Base-by-base conservation (phyloP, 2,329 filamentous ascomycete genomes). In the Fusarium nurragi region DNA sequence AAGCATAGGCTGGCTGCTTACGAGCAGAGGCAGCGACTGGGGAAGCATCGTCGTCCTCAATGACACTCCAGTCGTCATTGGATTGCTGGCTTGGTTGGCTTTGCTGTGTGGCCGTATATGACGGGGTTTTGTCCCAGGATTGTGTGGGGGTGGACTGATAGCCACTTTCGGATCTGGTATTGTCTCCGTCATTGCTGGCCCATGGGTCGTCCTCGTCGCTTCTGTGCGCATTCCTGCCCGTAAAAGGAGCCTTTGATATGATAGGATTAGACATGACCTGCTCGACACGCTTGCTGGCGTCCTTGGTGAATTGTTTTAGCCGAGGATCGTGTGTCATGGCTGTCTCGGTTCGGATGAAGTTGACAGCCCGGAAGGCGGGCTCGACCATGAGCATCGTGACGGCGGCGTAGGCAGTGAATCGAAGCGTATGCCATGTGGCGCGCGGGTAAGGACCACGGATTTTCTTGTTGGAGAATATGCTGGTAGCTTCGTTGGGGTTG, bases 11-110 rank as follows among this genome's bases (percentile, higher is more conserved):
- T 11, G 50, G 26, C 46, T 73, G 69, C 19, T 67, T 63, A 38
- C 67, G 71, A 13, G 72, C 55, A 9, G 77, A 69, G 16, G 74
- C 40, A 9, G 81, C 73, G 12, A 81, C 64, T 22, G 82, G 81
- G 2, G 82, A 83, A 34, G 78, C 80, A 53, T 83, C 80, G 34
- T 82, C 80, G 6, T 76, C 71, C 19, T 73, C 58, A 41, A 73
- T 54, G 36, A 60, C 51, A 40, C 60, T 68, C 75, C 74, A 77
- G 21, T 65, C 54, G 28, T 66, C 45, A 21, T 39, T 50, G n/a
- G 54, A 41, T 11, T 43, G 28, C 30, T 52, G 45, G 8, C 36
- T 54, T 30, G 13, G 26, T 19, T 64, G 66, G 14, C 36, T 54
- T 52, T 64, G 60, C 26, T 62, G 46, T 19, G 46, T 25, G 39